Evolutionary conservation across 495 filamentous ascomycete genomes (phyloP).

Genomic region (Podospora sp.): DNA sequence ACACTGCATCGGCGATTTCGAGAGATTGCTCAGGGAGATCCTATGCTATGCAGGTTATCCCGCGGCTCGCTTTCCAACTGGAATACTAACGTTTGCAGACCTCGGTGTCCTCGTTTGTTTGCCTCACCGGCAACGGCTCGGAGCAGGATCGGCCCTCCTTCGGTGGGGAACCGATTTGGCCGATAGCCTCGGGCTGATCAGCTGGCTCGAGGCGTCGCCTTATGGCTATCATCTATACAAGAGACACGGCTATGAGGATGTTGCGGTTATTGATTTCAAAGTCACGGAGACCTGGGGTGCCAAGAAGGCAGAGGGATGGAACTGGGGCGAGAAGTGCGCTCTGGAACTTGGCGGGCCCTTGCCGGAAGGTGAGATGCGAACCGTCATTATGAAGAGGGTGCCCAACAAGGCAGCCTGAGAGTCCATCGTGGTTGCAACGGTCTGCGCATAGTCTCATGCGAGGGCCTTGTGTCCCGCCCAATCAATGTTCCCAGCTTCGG

Average conservation of each 20-base stretch:
- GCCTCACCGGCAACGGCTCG: constrained; percentile 28
- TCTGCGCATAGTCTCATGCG: too few species aligned
- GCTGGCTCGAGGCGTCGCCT: constrained; percentile 32
- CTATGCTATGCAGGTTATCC: constrained; percentile 28
- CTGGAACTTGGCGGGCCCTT: constrained; percentile 26
- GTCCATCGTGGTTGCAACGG: not conserved
- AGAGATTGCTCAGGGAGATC: constrained; percentile 28
- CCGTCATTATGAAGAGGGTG: constrained; percentile 34
- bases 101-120: constrained; percentile 30
- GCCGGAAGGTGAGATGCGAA: constrained; percentile 27
- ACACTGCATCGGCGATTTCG: constrained; percentile 21
- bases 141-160: constrained; percentile 34
- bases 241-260: constrained; percentile 31
- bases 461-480: too few species aligned
- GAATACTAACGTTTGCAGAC: constrained; percentile 12
- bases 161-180: constrained; percentile 31
- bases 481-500: too few species aligned
- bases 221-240: constrained; percentile 33
- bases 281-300: constrained; percentile 30
- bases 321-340: constrained; percentile 34
- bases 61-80: not conserved
- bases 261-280: constrained; percentile 29
- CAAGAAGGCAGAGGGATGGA: constrained; percentile 14
- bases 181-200: constrained; percentile 31
- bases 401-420: not conserved